Evolutionary conservation across 257 asterid genomes (phyloP).

Genomic region (Rhazya stricta): DNA sequence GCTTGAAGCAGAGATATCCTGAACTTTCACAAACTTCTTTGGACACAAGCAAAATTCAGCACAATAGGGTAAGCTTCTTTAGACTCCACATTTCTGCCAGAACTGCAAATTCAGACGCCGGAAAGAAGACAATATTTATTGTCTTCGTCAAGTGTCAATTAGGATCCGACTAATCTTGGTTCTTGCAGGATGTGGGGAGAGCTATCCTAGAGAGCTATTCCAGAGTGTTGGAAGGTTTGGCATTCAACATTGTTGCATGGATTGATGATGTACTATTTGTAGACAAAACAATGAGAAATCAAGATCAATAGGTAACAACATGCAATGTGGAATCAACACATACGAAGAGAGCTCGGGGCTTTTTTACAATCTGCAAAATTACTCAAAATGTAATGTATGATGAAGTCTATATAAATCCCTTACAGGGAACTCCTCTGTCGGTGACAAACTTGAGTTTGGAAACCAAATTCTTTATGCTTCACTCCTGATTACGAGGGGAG

Average conservation of each 20-base stretch:
- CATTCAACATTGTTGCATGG: slow-evolving; percentile 82
- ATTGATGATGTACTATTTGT: slow-evolving; percentile 74
- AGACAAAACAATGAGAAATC: slow-evolving; percentile 53
- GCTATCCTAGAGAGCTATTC: slow-evolving; percentile 87
- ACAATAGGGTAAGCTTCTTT: slow-evolving; percentile 52
- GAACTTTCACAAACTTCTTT: slow-evolving; percentile 83
- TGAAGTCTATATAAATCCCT: neutral
- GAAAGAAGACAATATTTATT: neutral
- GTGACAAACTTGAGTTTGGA: too few relatives aligned
- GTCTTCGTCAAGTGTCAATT: too few relatives aligned
- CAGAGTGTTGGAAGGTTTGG: slow-evolving; percentile 84
- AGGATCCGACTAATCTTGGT: neutral
- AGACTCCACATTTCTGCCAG: too few relatives aligned
- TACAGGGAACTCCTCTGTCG: too few relatives aligned
- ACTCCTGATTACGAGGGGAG: too few relatives aligned
- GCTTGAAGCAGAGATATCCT: slow-evolving; percentile 77
- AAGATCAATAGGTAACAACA: slow-evolving; percentile 25
- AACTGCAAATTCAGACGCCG: too few relatives aligned
- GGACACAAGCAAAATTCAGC: slow-evolving; percentile 79
- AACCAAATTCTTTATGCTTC: too few relatives aligned
- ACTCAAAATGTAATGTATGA: neutral
- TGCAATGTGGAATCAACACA: slow-evolving; percentile 1
- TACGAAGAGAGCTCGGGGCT: too few relatives aligned
- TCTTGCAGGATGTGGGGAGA: slow-evolving; percentile 85
- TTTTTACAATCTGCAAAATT: neutral